phyloP scores from a whole-genome alignment of 1,139 yeast genomes.

The Blastobotrys buckinghamii region DNA sequence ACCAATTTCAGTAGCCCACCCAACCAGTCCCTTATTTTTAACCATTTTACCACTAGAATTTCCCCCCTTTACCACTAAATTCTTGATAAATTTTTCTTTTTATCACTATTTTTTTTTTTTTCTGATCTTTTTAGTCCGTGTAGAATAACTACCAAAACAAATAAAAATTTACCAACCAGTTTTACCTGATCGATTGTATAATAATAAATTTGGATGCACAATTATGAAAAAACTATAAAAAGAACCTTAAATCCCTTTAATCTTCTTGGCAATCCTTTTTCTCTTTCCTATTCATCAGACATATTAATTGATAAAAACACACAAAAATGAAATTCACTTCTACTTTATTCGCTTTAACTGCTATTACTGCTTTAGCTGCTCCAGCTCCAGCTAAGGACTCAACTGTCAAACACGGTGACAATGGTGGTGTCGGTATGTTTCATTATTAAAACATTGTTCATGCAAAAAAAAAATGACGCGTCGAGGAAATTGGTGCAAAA shows the following conservation, averaged over 20 bases:
- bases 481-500: too few species aligned
- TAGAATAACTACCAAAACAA: too few species aligned
- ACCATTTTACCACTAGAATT: too few species aligned
- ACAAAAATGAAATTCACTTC: neutral
- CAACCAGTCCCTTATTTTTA: neutral
- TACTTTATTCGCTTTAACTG: neutral
- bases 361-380: slow-evolving; percentile 28
- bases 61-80: too few species aligned
- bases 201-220: too few species aligned
- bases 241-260: neutral
- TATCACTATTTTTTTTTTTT: neutral
- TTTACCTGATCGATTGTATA: too few species aligned
- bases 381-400: slow-evolving; percentile 1
- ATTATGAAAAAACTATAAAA: neutral
- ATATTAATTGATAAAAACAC: too few species aligned
- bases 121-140: neutral
- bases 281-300: neutral
- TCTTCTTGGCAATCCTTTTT: neutral
- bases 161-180: too few species aligned
- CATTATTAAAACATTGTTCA: neutral
- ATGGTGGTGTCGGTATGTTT: slow-evolving; percentile 1
- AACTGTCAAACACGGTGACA: neutral
- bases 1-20: neutral
- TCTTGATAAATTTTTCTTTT: too few species aligned
- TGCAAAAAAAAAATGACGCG: neutral